Conservation (phyloP, 345 rosid species). For the Syzygium aqueum region DNA sequence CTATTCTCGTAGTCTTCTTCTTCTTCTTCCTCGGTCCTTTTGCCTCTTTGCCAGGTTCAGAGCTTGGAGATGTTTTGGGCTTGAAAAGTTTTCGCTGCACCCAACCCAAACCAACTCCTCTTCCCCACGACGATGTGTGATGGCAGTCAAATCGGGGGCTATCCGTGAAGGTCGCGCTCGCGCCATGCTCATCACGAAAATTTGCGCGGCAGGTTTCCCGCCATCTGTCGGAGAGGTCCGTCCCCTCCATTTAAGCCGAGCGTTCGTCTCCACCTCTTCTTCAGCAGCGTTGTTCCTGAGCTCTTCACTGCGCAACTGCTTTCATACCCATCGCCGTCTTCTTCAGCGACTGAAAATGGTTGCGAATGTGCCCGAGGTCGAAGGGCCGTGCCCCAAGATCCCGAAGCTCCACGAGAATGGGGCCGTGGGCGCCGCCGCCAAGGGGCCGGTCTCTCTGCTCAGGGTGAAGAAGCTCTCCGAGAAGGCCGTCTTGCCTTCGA, state of each 20-base stretch:
- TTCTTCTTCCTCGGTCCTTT: background rate
- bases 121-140: background rate
- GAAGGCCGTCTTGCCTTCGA: constrained; percentile 58
- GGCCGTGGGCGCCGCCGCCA: constrained; percentile 1
- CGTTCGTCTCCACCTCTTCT: background rate
- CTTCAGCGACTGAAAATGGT: background rate
- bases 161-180: background rate
- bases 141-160: background rate
- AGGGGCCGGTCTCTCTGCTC: constrained; percentile 6
- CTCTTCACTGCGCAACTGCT: background rate
- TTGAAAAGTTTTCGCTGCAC: background rate
- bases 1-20: background rate
- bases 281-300: background rate
- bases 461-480: constrained; percentile 70
- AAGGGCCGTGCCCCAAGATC: constrained; percentile 28
- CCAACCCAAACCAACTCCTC: background rate
- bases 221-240: background rate
- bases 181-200: background rate
- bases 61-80: background rate
- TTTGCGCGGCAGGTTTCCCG: background rate
- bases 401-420: constrained; percentile 38
- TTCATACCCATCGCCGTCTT: background rate
- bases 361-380: constrained; percentile 3
- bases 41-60: no score
- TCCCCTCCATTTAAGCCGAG: background rate